A percentile compares a stretch with the other conserved stretches of the same genome.
phyloP scores from a whole-genome alignment of 345 rosid genomes.

The Sonneratia alba region DNA sequence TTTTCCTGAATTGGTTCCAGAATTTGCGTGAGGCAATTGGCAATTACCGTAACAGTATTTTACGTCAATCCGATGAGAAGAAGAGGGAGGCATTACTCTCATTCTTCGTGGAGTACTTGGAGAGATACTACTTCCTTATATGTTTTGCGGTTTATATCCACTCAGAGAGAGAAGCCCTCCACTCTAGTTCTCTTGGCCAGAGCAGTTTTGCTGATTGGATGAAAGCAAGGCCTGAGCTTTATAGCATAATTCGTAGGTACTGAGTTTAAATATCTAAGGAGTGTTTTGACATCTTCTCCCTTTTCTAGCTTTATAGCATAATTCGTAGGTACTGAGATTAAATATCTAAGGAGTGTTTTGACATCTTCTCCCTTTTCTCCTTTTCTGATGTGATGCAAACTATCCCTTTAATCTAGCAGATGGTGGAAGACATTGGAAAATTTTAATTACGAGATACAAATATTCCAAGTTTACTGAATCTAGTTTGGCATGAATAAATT shows the following conservation, averaged over 20 bases:
- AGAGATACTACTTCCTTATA: constrained; percentile 95
- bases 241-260: constrained; percentile 92
- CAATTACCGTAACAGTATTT: constrained; percentile 77
- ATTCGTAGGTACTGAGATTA: neutral
- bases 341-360: neutral
- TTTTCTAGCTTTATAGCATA: constrained; percentile 44
- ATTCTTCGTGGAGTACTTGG: constrained; percentile 90
- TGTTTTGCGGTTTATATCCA: constrained; percentile 94
- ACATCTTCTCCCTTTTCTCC: neutral
- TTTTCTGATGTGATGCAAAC: neutral
- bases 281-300: neutral
- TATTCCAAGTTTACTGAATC: neutral
- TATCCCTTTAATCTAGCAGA: neutral
- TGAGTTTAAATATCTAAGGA: neutral
- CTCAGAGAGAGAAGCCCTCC: constrained; percentile 80
- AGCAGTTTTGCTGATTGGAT: constrained; percentile 97
- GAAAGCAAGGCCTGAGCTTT: constrained; percentile 96
- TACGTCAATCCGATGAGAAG: constrained; percentile 95
- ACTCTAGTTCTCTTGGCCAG: constrained; percentile 58
- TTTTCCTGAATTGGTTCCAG: constrained; percentile 36
- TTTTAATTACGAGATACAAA: neutral
- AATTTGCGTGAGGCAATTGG: constrained; percentile 95
- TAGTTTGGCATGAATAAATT: neutral
- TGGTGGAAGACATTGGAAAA: neutral
- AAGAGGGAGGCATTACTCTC: constrained; percentile 93